A percentile compares a stretch with the other conserved stretches of the same genome.
phyloP scores from a whole-genome alignment of 495 filamentous ascomycete genomes.

The Durotheca rogersii region DNA sequence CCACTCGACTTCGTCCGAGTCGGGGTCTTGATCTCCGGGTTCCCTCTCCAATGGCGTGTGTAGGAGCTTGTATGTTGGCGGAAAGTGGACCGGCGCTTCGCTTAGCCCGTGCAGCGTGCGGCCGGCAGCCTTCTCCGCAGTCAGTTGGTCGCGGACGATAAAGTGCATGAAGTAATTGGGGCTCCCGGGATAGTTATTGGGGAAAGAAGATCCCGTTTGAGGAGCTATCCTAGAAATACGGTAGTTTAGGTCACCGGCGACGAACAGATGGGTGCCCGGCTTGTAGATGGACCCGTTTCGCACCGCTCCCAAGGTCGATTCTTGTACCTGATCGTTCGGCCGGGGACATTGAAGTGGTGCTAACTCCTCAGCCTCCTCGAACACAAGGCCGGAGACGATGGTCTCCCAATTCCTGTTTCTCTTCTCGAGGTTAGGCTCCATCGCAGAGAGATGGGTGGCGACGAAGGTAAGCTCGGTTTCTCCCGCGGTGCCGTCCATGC shows the following conservation, averaged over 20 bases:
- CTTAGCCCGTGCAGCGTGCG: constrained; percentile 71
- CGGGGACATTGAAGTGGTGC: constrained; percentile 19
- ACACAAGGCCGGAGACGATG: constrained; percentile 78
- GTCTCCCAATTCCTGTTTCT: constrained; percentile 83
- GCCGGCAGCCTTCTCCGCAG: constrained; percentile 60
- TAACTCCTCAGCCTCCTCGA: constrained; percentile 49
- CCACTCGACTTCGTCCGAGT: constrained; percentile 57
- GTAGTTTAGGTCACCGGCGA: constrained; percentile 94
- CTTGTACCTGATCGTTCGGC: constrained; percentile 5
- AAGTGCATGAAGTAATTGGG: constrained; percentile 53
- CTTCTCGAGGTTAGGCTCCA: constrained; percentile 68
- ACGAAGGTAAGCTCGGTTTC: constrained; percentile 73
- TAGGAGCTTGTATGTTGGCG: constrained; percentile 87
- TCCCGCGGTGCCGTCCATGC: constrained; percentile 16
- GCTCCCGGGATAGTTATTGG: constrained; percentile 57
- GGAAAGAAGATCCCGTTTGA: constrained; percentile 52
- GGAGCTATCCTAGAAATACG: constrained; percentile 69
- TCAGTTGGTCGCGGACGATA: constrained; percentile 74
- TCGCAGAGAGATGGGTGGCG: constrained; percentile 83
- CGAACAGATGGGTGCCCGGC: constrained; percentile 72
- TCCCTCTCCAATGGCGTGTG: constrained; percentile 36
- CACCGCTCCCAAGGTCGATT: constrained; percentile 25
- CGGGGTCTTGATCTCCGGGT: constrained; percentile 24
- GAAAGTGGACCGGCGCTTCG: constrained; percentile 76
- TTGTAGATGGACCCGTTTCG: constrained; percentile 62